phyloP scores from a whole-genome alignment of 768 basidiomycete species.

The Rhizopogon vinicolor region DNA sequence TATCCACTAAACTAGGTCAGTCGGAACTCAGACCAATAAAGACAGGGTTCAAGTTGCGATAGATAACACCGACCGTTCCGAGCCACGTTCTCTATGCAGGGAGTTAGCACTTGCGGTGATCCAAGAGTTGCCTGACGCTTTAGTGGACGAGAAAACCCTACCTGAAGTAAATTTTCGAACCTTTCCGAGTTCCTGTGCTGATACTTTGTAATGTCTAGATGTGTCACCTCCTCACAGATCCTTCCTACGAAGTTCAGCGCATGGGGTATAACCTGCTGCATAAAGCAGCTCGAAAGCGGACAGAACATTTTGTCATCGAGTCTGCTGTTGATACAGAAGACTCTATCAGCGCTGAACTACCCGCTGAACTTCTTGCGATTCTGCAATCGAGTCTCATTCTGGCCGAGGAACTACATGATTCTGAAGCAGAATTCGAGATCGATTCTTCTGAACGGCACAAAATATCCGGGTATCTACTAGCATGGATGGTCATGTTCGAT shows the following conservation, averaged over 20 bases:
- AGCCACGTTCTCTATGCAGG: conserved; percentile 62
- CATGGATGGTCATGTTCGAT: conserved; percentile 89
- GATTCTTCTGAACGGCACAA: conserved; percentile 23
- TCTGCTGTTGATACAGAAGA: conserved; percentile 74
- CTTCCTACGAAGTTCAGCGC: conserved; percentile 62
- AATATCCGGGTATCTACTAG: conserved; percentile 67
- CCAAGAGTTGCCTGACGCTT: conserved; percentile 55
- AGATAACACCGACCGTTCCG: conserved; percentile 27
- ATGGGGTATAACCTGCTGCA: conserved; percentile 73
- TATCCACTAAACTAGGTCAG: conserved; percentile 24
- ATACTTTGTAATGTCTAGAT: conserved; percentile 42
- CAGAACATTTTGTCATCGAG: conserved; percentile 84
- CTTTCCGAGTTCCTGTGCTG: not conserved
- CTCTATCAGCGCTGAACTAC: conserved; percentile 49
- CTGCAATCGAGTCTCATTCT: conserved; percentile 45
- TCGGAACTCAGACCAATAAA: not conserved
- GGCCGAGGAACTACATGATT: conserved; percentile 32
- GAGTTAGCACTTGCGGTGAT: conserved; percentile 67
- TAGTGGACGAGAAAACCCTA: conserved; percentile 62
- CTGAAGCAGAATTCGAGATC: conserved; percentile 32
- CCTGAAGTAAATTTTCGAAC: conserved; percentile 42
- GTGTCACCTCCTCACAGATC: conserved; percentile 71
- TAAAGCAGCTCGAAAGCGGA: conserved; percentile 65
- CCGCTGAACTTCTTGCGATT: conserved; percentile 61
- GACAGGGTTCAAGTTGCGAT: conserved; percentile 4